phyloP scores from a whole-genome alignment of 2,329 filamentous ascomycete genomes.

The Stagonosporopsis cucurbitacearum region DNA sequence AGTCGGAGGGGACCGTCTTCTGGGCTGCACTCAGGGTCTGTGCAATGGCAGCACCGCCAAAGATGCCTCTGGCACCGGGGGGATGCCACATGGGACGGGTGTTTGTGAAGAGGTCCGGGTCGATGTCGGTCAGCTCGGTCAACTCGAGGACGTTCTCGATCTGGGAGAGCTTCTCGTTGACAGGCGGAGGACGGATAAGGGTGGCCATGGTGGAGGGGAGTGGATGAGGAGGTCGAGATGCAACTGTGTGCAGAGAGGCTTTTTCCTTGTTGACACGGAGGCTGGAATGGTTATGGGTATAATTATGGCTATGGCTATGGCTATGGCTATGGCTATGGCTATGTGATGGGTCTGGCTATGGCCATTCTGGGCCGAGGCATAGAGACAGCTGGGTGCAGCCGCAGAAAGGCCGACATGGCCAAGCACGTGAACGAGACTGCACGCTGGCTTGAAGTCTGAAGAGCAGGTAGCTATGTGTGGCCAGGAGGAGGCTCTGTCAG shows the following conservation, averaged over 20 bases:
- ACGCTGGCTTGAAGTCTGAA: no score
- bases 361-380: constrained; percentile 32
- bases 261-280: constrained; percentile 5
- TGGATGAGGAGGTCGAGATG: constrained; percentile 3
- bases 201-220: constrained; percentile 54
- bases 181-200: constrained; percentile 75
- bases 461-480: no score
- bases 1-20: constrained; percentile 79
- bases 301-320: no score
- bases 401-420: constrained; percentile 1
- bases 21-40: constrained; percentile 89
- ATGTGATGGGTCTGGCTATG: no score
- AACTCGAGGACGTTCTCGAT: constrained; percentile 92
- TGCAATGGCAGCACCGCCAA: constrained; percentile 90
- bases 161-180: constrained; percentile 73
- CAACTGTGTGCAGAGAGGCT: constrained; percentile 5
- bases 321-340: no score
- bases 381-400: constrained; percentile 7
- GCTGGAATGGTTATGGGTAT: constrained; percentile 9
- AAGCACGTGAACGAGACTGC: not conserved
- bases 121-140: constrained; percentile 77
- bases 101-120: constrained; percentile 92
- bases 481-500: no score
- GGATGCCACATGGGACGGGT: constrained; percentile 91
- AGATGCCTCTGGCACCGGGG: constrained; percentile 89